A percentile compares a stretch with the other conserved stretches of the same genome.
These are phyloP conservation scores for Scenedesmus sp. DNA, from an alignment of 163 green algal species.

Conservation along the genomic window DNA sequence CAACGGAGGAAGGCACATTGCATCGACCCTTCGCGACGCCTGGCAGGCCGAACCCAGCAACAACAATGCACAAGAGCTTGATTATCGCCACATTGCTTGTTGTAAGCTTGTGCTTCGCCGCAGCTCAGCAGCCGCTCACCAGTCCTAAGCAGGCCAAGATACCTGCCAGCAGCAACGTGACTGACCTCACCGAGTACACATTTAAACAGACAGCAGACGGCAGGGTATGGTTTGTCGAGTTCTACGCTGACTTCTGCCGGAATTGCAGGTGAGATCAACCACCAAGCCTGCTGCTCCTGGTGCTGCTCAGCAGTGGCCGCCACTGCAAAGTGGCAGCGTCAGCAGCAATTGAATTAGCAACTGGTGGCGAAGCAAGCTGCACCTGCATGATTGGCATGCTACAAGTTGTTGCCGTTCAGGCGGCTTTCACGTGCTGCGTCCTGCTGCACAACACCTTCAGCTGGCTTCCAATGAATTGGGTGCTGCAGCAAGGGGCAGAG, in stretches of 20 bases:
- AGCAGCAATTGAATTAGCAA: too few relatives aligned
- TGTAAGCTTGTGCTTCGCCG: neutral
- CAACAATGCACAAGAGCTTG: neutral
- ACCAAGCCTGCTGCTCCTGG: too few relatives aligned
- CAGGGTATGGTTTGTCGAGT: slow-evolving; percentile 31
- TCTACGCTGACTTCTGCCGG: neutral
- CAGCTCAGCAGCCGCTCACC: neutral
- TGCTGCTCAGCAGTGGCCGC: neutral
- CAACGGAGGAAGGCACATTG: neutral
- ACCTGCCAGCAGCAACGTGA: slow-evolving; percentile 2
- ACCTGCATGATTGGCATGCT: too few relatives aligned
- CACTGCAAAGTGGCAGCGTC: neutral
- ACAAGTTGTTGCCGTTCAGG: too few relatives aligned
- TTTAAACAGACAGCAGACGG: slow-evolving; percentile 27
- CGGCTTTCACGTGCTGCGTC: too few relatives aligned
- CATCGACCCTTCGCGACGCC: neutral
- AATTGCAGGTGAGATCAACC: neutral
- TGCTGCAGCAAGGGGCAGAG: too few relatives aligned
- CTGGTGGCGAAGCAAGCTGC: too few relatives aligned
- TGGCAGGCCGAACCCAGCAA: too few relatives aligned
- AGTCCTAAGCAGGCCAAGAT: neutral
- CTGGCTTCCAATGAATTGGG: too few relatives aligned
- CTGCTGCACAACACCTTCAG: too few relatives aligned
- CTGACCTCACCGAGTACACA: slow-evolving; percentile 23
- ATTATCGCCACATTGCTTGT: neutral